A percentile compares a stretch with the other conserved stretches of the same genome.
Evolutionary conservation across 768 basidiomycete genomes (phyloP).

Genomic region (Russula emetica): DNA sequence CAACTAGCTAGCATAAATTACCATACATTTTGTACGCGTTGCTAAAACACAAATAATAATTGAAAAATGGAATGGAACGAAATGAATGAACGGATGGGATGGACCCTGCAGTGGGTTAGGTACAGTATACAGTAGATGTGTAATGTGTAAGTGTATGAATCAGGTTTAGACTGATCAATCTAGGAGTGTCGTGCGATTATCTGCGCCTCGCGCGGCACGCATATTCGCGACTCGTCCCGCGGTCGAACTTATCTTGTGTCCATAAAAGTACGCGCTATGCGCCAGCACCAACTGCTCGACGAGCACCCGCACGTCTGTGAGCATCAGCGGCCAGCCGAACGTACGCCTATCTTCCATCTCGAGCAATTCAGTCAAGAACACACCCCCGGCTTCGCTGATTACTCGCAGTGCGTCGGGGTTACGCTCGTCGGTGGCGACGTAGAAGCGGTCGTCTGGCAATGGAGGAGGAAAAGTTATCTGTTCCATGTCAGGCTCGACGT

Average conservation of each 20-base stretch:
- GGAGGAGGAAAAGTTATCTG: constrained; percentile 11
- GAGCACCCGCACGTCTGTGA: constrained; percentile 42
- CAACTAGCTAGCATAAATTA: neutral
- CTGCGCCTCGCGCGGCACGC: constrained; percentile 37
- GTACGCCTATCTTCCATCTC: constrained; percentile 39
- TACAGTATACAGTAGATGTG: too few relatives aligned
- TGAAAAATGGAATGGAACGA: neutral
- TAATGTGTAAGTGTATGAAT: too few relatives aligned
- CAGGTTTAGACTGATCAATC: too few relatives aligned
- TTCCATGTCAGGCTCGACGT: constrained; percentile 8
- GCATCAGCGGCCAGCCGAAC: constrained; percentile 42
- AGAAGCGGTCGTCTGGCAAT: constrained; percentile 28
- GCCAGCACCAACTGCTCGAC: constrained; percentile 41
- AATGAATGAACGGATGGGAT: neutral
- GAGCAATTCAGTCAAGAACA: constrained; percentile 42
- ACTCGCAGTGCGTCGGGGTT: constrained; percentile 33
- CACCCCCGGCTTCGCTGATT: constrained; percentile 37
- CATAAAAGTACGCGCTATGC: constrained; percentile 38
- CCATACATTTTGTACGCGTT: neutral
- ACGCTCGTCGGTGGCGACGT: constrained; percentile 43
- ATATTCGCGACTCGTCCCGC: constrained; percentile 39
- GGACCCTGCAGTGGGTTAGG: neutral
- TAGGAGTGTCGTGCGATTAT: constrained; percentile 34
- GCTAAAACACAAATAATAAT: neutral
- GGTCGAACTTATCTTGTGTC: constrained; percentile 37